Evolutionary conservation across 2,329 filamentous ascomycete genomes (phyloP).

Genomic region (Fusarium virguliforme): DNA sequence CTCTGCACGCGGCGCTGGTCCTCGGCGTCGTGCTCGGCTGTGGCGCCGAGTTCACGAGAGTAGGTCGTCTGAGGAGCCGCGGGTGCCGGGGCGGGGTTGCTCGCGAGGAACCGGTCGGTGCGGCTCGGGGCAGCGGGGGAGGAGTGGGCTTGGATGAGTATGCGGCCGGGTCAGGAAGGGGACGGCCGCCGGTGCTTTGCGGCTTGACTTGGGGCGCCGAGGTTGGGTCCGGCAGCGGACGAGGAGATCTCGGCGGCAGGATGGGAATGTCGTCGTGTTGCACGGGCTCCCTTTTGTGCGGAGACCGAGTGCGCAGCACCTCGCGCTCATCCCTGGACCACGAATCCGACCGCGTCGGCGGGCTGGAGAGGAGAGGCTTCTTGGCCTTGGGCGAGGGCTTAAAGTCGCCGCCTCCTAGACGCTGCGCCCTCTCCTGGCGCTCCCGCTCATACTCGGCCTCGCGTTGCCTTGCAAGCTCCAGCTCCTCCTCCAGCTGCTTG

Average conservation of each 20-base stretch:
- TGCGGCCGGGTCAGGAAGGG: slow-evolving; percentile 44
- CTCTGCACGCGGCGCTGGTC: slow-evolving; percentile 72
- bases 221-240: slow-evolving; percentile 70
- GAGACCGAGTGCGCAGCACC: slow-evolving; percentile 70
- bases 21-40: slow-evolving; percentile 75
- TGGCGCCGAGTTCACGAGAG: slow-evolving; percentile 68
- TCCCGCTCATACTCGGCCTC: slow-evolving; percentile 75
- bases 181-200: slow-evolving; percentile 34
- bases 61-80: slow-evolving; percentile 65
- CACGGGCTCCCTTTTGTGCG: slow-evolving; percentile 58
- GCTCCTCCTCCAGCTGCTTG: slow-evolving; percentile 83
- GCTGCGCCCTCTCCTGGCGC: slow-evolving; percentile 66
- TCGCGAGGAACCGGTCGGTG: slow-evolving; percentile 72
- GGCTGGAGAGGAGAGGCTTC: slow-evolving; percentile 52
- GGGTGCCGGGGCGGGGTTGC: slow-evolving; percentile 66
- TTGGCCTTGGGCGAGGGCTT: slow-evolving; percentile 47
- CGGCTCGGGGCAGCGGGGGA: slow-evolving; percentile 59
- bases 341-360: slow-evolving; percentile 70
- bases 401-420: slow-evolving; percentile 23
- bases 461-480: slow-evolving; percentile 74
- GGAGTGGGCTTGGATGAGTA: slow-evolving; percentile 37
- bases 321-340: slow-evolving; percentile 78
- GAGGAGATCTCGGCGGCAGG: slow-evolving; percentile 54
- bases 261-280: slow-evolving; percentile 49
- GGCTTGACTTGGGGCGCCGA: slow-evolving; percentile 41